These are phyloP conservation scores for Arxiozyma slooffiae DNA, from an alignment of 1,139 yeast species.

Conservation along the genomic window DNA sequence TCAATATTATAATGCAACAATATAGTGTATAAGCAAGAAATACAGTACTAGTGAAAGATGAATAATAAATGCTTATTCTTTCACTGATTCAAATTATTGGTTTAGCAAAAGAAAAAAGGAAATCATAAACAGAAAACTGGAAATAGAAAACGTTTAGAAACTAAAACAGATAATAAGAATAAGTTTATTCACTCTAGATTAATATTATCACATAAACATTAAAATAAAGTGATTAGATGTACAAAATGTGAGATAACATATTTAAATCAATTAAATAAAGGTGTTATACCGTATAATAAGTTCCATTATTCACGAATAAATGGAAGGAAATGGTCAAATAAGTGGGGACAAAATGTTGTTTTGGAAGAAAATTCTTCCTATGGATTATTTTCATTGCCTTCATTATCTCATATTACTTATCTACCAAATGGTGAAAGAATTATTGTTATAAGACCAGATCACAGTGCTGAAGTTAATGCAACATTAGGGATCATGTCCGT, in stretches of 20 bases:
- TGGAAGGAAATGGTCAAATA: constrained; percentile 25
- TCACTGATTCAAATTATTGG: neutral
- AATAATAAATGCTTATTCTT: neutral
- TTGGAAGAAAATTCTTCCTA: neutral
- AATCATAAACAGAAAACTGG: neutral
- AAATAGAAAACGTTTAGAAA: neutral
- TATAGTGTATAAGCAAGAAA: neutral
- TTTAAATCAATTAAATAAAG: constrained; percentile 14
- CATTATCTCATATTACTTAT: constrained; percentile 5
- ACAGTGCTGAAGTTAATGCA: constrained; percentile 20
- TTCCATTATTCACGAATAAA: constrained; percentile 24
- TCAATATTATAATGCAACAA: neutral
- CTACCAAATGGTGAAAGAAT: constrained; percentile 12
- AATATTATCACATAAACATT: constrained; percentile 9
- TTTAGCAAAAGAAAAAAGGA: neutral
- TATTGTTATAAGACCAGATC: constrained; percentile 18
- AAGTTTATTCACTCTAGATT: constrained; percentile 19
- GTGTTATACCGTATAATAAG: constrained; percentile 15
- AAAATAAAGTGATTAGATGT: constrained; percentile 14
- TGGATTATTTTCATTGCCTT: neutral
- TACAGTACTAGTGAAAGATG: neutral
- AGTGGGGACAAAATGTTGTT: constrained; percentile 20
- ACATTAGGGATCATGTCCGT: constrained; percentile 22
- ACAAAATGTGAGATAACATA: constrained; percentile 26
- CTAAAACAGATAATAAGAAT: neutral